These are phyloP conservation scores for Vachellia collinsii DNA, from an alignment of 306 rosid genomes.

Conservation along the genomic window DNA sequence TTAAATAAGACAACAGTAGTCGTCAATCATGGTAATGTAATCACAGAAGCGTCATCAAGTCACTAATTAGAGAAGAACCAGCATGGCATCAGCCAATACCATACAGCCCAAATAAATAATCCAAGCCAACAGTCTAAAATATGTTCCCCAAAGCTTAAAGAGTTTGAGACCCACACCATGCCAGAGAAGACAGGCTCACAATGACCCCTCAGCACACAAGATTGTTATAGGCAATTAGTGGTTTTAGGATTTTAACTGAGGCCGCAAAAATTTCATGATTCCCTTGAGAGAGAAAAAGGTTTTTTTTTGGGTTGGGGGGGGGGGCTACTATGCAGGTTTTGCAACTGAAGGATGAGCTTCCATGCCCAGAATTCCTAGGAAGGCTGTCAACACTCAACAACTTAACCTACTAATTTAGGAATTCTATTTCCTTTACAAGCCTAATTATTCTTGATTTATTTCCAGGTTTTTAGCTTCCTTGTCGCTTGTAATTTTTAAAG, in stretches of 20 bases:
- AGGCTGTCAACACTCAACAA: neutral
- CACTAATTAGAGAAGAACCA: constrained; percentile 6
- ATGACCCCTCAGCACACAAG: neutral
- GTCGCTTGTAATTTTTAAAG: neutral
- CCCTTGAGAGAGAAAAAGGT: neutral
- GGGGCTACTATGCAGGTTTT: too few relatives aligned
- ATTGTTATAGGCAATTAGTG: neutral
- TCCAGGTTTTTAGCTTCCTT: neutral
- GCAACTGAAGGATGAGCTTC: constrained; percentile 6
- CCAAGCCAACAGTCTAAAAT: constrained; percentile 7
- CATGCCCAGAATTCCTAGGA: neutral
- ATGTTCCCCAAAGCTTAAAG: neutral
- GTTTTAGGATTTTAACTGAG: neutral
- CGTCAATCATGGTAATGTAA: constrained; percentile 17
- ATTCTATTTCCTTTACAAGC: neutral
- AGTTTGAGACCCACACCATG: neutral
- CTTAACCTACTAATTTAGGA: neutral
- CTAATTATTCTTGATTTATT: neutral
- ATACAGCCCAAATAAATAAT: neutral
- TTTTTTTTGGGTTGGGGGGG: too few relatives aligned
- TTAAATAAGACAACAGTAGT: neutral
- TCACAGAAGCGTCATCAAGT: neutral
- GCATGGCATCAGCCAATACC: constrained; percentile 2
- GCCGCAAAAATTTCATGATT: neutral
- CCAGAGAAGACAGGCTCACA: neutral